These are phyloP conservation scores for Albophoma yamanashiensis DNA, from an alignment of 2,329 filamentous ascomycete species.

Conservation along the genomic window DNA sequence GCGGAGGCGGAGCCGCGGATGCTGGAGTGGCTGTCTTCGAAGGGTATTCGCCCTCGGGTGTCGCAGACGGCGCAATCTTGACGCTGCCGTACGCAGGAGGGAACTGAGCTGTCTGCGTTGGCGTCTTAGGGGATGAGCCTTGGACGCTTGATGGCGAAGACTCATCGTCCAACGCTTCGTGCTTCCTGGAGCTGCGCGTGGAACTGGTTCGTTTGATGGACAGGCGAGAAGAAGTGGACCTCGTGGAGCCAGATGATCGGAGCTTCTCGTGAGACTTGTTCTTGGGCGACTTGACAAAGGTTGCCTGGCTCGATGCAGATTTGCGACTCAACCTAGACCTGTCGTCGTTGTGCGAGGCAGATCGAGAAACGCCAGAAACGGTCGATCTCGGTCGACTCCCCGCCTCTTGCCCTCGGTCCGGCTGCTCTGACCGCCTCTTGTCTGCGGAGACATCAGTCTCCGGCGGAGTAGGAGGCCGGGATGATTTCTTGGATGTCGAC, in stretches of 20 bases:
- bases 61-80: conserved; percentile 23
- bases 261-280: conserved; percentile 24
- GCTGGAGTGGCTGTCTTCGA: conserved; percentile 29
- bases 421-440: conserved; percentile 24
- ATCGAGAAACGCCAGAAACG: conserved; percentile 31
- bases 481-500: conserved; percentile 27
- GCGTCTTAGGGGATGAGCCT: conserved; percentile 51
- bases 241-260: conserved; percentile 21
- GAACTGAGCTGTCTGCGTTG: conserved; percentile 43
- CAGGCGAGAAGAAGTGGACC: conserved; percentile 21
- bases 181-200: conserved; percentile 15
- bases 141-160: conserved; percentile 35
- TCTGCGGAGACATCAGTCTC: conserved; percentile 49
- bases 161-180: conserved; percentile 32
- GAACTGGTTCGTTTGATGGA: conserved; percentile 28
- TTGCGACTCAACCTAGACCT: conserved; percentile 41
- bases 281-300: conserved; percentile 31
- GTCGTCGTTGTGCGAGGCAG: conserved; percentile 35
- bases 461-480: conserved; percentile 50
- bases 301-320: conserved; percentile 50
- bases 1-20: conserved; percentile 26
- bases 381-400: conserved; percentile 30
- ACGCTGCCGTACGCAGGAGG: conserved; percentile 31
- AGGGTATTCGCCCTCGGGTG: conserved; percentile 19
- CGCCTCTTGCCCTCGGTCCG: conserved; percentile 11